These are phyloP conservation scores for Taphrina deformans DNA, from an alignment of 1,139 yeast species.

Conservation along the genomic window DNA sequence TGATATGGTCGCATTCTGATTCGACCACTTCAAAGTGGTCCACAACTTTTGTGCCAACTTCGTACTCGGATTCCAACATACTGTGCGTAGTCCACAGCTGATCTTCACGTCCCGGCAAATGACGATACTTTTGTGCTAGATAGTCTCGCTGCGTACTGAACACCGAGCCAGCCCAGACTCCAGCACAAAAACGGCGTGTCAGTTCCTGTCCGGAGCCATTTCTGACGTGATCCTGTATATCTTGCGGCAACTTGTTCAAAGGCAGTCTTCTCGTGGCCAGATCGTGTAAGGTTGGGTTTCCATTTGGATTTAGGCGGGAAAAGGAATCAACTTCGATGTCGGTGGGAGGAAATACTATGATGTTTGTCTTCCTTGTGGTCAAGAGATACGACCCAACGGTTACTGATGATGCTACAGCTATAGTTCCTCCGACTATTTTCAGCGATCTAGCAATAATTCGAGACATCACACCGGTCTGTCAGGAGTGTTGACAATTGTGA, in stretches of 20 bases:
- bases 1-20: background rate
- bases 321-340: background rate
- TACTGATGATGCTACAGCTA: background rate
- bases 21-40: slow-evolving; percentile 1
- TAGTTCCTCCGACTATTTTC: background rate
- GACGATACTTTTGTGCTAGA: background rate
- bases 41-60: background rate
- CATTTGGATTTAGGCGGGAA: background rate
- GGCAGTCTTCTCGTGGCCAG: background rate
- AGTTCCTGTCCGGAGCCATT: background rate
- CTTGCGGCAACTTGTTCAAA: background rate
- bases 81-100: background rate
- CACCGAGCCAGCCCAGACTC: background rate
- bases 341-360: background rate
- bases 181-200: background rate
- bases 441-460: background rate
- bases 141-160: background rate
- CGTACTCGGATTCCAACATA: background rate
- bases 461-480: no score
- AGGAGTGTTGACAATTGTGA: no score
- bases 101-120: background rate
- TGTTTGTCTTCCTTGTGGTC: background rate
- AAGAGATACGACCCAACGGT: background rate
- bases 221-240: slow-evolving; percentile 2
- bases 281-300: background rate